phyloP scores from a whole-genome alignment of 768 basidiomycete species.

The Krasilnikovozyma curviuscula region DNA sequence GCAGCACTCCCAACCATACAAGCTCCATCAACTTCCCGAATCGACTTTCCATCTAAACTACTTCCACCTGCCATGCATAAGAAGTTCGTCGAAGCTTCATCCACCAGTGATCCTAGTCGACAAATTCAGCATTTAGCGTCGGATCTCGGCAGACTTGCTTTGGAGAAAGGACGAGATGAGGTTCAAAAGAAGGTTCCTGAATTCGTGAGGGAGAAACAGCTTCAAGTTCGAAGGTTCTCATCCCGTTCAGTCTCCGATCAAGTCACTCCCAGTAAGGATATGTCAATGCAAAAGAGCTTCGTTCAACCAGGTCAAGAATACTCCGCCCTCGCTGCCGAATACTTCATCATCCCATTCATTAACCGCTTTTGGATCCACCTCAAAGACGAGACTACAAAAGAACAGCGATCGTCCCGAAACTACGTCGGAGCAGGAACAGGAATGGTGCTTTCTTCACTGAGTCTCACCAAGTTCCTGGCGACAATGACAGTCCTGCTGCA shows the following conservation, averaged over 20 bases:
- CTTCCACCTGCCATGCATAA: conserved; percentile 54
- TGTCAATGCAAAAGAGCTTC: background rate
- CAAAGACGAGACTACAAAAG: conserved; percentile 59
- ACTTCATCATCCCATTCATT: conserved; percentile 72
- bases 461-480: conserved; percentile 53
- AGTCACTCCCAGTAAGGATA: background rate
- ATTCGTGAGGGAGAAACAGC: conserved; percentile 50
- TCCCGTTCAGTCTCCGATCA: background rate
- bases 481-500: conserved; percentile 64
- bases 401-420: conserved; percentile 40
- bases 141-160: conserved; percentile 38
- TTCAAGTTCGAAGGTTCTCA: conserved; percentile 21
- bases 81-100: conserved; percentile 37
- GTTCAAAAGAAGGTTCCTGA: conserved; percentile 40
- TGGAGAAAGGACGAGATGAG: conserved; percentile 41
- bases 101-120: background rate
- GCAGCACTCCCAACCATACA: conserved; percentile 32
- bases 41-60: conserved; percentile 60
- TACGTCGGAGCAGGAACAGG: conserved; percentile 57
- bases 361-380: conserved; percentile 92
- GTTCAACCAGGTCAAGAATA: conserved; percentile 23
- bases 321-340: conserved; percentile 57
- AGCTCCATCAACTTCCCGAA: conserved; percentile 14
- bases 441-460: conserved; percentile 56
- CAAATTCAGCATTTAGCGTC: conserved; percentile 2